phyloP scores from a whole-genome alignment of 306 rosid species.

The Amphicarpaea edgeworthii region DNA sequence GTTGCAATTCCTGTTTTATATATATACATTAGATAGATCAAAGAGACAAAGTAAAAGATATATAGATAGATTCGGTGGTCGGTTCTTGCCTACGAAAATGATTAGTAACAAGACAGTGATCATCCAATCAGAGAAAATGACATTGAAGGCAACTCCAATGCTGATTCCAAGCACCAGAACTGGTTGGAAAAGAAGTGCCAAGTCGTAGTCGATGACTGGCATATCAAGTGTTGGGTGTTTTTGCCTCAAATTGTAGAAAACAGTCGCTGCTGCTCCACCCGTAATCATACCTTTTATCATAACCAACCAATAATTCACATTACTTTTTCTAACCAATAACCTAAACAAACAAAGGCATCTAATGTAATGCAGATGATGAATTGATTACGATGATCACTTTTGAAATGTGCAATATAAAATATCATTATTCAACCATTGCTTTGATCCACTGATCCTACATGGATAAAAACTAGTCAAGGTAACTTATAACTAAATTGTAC shows the following conservation, averaged over 20 bases:
- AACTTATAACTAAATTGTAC: no score
- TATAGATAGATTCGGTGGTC: background rate
- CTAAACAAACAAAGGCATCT: no score
- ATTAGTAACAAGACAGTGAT: constrained; percentile 63
- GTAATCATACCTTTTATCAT: constrained; percentile 65
- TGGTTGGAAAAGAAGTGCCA: constrained; percentile 77
- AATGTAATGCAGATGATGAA: no score
- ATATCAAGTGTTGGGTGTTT: constrained; percentile 71
- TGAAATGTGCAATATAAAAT: no score
- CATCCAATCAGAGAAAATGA: constrained; percentile 79
- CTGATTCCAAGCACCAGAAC: constrained; percentile 43
- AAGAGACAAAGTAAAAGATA: no score
- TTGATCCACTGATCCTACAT: no score
- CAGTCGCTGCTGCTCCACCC: constrained; percentile 75
- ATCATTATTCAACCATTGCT: no score
- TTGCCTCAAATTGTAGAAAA: constrained; percentile 65
- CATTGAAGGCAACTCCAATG: constrained; percentile 73
- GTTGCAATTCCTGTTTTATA: constrained; percentile 47
- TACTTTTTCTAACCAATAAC: background rate
- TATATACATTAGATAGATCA: no score
- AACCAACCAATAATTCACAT: background rate
- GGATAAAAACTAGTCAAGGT: no score
- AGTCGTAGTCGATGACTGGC: constrained; percentile 70
- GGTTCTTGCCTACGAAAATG: constrained; percentile 55
- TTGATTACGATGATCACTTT: no score